Conservation (phyloP, 2,329 filamentous ascomycete genomes). For the Colletotrichum sp. region DNA sequence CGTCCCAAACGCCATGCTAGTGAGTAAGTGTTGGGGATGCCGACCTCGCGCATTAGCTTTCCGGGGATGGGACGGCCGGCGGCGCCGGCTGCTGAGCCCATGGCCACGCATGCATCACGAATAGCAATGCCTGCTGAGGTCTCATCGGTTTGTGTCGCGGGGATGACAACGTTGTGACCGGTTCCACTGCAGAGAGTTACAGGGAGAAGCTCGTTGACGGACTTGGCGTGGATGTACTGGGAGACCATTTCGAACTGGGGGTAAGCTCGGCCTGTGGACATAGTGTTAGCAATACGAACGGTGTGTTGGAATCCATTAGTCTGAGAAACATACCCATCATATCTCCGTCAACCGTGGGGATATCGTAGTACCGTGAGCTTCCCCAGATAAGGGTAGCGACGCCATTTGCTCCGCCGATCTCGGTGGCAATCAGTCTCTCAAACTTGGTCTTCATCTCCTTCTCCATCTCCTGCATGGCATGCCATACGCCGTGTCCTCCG, state of each 20-base stretch:
- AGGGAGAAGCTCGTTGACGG: conserved; percentile 29
- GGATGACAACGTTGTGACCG: conserved; percentile 25
- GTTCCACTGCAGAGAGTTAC: conserved; percentile 28
- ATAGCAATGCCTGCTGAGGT: conserved; percentile 25
- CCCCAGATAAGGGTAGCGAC: conserved; percentile 43
- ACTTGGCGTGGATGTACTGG: conserved; percentile 32
- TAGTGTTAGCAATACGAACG: conserved; percentile 13
- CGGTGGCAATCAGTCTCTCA: conserved; percentile 24
- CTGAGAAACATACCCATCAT: conserved; percentile 35
- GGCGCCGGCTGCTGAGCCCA: conserved; percentile 37
- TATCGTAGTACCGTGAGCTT: conserved; percentile 38
- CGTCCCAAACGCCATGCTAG: conserved; percentile 54
- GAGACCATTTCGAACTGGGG: conserved; percentile 32
- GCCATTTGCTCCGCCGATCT: conserved; percentile 60
- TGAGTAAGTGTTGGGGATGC: conserved; percentile 39
- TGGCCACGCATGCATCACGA: conserved; percentile 29
- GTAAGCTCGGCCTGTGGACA: conserved; percentile 25
- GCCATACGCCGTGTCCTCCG: conserved; percentile 21
- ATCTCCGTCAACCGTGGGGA: conserved; percentile 40
- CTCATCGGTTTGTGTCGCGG: conserved; percentile 23
- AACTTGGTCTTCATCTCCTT: conserved; percentile 3
- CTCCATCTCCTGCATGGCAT: conserved; percentile 18
- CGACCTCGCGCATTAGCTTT: conserved; percentile 34
- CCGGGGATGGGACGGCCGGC: conserved; percentile 35
- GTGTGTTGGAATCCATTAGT: conserved; percentile 25